Conservation (phyloP, 495 filamentous ascomycete species). For the Extremus antarcticus region DNA sequence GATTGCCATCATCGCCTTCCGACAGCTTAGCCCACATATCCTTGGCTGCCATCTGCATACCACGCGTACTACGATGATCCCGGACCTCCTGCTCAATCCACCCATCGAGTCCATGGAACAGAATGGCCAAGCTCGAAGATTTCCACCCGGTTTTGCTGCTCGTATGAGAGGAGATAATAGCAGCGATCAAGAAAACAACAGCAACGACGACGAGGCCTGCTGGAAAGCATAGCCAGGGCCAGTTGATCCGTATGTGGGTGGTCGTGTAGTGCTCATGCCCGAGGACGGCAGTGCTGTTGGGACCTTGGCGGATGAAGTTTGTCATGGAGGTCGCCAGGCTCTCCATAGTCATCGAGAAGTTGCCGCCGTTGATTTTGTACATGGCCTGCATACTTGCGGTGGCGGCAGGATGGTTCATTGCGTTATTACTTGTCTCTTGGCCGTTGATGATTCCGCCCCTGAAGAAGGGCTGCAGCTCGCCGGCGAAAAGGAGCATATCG, state of each 20-base stretch:
- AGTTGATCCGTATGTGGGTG: neutral
- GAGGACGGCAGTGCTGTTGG: neutral
- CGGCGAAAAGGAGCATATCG: no score
- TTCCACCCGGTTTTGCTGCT: neutral
- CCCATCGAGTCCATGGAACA: neutral
- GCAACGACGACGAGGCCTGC: neutral
- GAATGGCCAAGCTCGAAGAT: neutral
- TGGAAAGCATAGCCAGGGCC: neutral
- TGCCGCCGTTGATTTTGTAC: neutral
- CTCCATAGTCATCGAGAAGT: neutral
- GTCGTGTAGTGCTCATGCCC: neutral
- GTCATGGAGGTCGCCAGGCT: neutral
- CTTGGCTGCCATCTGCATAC: neutral
- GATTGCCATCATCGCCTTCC: neutral
- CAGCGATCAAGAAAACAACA: neutral
- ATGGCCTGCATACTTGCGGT: neutral
- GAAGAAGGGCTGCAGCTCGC: no score
- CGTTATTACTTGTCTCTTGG: no score
- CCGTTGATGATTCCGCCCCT: no score
- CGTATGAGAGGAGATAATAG: neutral
- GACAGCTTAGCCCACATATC: neutral
- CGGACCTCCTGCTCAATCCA: neutral
- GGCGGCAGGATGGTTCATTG: no score
- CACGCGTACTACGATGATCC: neutral
- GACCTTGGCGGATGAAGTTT: neutral